Evolutionary conservation across 1,284 basidiomycete species (phyloP).

Genomic region (Ceratobasidium sp.): DNA sequence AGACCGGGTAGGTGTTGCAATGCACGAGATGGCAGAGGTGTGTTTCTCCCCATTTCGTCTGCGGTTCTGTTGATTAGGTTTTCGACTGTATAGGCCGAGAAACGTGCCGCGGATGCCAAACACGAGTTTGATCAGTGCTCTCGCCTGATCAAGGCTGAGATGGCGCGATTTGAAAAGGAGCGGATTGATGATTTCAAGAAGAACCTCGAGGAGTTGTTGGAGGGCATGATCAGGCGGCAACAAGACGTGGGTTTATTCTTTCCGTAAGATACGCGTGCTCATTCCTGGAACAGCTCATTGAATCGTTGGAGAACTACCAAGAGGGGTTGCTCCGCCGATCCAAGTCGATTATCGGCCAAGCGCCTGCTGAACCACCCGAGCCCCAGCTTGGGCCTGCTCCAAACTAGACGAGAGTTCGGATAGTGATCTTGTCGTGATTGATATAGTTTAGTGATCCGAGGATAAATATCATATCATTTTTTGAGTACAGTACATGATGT

Average conservation of each 20-base stretch:
- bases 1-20: conserved; percentile 74
- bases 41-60: conserved; percentile 50
- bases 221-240: conserved; percentile 85
- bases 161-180: conserved; percentile 94
- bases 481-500: conserved; percentile 41
- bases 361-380: conserved; percentile 15
- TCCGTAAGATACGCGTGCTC: neutral
- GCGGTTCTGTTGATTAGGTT: conserved; percentile 17
- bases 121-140: conserved; percentile 91
- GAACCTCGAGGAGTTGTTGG: conserved; percentile 79
- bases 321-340: conserved; percentile 66
- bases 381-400: neutral
- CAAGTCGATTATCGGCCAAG: conserved; percentile 42
- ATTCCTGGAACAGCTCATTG: conserved; percentile 65
- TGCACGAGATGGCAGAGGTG: conserved; percentile 85
- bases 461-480: conserved; percentile 46
- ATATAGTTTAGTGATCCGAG: conserved; percentile 3
- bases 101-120: conserved; percentile 81
- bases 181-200: conserved; percentile 90
- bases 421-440: neutral
- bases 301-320: conserved; percentile 80
- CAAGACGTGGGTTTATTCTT: conserved; percentile 71
- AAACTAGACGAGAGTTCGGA: neutral
- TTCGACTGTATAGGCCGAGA: conserved; percentile 72
- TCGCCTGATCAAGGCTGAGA: conserved; percentile 89